phyloP scores from a whole-genome alignment of 208 protist genomes.

The Entamoeba dispar region DNA sequence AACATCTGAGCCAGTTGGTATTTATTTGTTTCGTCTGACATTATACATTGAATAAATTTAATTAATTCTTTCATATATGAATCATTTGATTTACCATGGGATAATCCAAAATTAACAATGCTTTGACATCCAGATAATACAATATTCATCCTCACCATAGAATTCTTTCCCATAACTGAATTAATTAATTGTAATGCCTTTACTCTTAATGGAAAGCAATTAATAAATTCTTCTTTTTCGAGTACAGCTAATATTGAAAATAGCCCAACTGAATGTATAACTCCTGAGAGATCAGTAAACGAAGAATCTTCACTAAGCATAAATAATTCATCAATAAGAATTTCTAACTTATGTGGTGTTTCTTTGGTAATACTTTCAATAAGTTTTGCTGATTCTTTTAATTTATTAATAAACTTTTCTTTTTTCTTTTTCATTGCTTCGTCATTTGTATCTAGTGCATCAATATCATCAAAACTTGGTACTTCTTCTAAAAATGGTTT shows the following conservation, averaged over 20 bases:
- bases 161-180: neutral
- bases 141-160: neutral
- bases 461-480: no score
- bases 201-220: neutral
- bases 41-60: neutral
- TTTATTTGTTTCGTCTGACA: neutral
- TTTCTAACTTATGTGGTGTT: neutral
- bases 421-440: neutral
- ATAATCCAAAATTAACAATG: neutral
- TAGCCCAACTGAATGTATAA: neutral
- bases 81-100: neutral
- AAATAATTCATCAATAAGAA: neutral
- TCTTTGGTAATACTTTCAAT: neutral
- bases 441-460: neutral
- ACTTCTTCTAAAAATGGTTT: neutral
- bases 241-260: neutral
- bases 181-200: neutral
- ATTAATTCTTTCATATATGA: neutral
- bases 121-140: neutral
- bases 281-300: neutral
- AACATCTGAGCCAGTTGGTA: neutral
- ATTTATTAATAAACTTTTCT: neutral
- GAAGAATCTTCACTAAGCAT: neutral
- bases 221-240: neutral
- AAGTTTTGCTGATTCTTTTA: neutral